Conservation (phyloP, 1,139 yeast species). For the Debaryomycetaceae sp. region DNA sequence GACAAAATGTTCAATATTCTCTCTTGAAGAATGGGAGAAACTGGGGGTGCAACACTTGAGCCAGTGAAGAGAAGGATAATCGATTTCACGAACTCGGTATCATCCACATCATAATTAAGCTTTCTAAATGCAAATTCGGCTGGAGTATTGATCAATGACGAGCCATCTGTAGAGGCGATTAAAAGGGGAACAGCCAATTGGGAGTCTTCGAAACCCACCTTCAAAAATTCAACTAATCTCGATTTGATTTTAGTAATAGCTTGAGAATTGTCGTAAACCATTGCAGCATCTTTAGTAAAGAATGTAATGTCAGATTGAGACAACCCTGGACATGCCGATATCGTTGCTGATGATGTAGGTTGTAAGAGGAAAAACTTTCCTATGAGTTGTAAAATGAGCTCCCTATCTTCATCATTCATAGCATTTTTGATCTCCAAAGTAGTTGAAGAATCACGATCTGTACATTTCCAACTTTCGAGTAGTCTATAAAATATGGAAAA, state of each 20-base stretch:
- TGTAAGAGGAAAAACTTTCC: slow-evolving; percentile 55
- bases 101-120: slow-evolving; percentile 51
- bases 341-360: slow-evolving; percentile 30
- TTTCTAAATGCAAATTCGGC: slow-evolving; percentile 53
- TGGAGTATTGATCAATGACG: slow-evolving; percentile 48
- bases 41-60: slow-evolving; percentile 45
- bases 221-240: slow-evolving; percentile 30
- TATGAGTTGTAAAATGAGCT: slow-evolving; percentile 44
- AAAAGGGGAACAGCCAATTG: slow-evolving; percentile 43
- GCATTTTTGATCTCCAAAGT: slow-evolving; percentile 26
- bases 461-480: slow-evolving; percentile 47
- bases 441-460: slow-evolving; percentile 44
- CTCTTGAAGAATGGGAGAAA: slow-evolving; percentile 52
- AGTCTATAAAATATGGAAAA: slow-evolving; percentile 60
- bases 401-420: slow-evolving; percentile 30
- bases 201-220: slow-evolving; percentile 36
- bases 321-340: slow-evolving; percentile 58
- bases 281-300: slow-evolving; percentile 67
- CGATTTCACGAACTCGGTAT: slow-evolving; percentile 35
- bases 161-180: slow-evolving; percentile 63
- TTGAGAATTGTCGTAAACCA: slow-evolving; percentile 45
- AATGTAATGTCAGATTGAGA: slow-evolving; percentile 52
- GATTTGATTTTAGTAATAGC: slow-evolving; percentile 47
- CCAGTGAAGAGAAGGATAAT: slow-evolving; percentile 51
- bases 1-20: slow-evolving; percentile 50